These are phyloP conservation scores for Penicillium macrosclerotiorum DNA, from an alignment of 495 filamentous ascomycete genomes.

Conservation along the genomic window DNA sequence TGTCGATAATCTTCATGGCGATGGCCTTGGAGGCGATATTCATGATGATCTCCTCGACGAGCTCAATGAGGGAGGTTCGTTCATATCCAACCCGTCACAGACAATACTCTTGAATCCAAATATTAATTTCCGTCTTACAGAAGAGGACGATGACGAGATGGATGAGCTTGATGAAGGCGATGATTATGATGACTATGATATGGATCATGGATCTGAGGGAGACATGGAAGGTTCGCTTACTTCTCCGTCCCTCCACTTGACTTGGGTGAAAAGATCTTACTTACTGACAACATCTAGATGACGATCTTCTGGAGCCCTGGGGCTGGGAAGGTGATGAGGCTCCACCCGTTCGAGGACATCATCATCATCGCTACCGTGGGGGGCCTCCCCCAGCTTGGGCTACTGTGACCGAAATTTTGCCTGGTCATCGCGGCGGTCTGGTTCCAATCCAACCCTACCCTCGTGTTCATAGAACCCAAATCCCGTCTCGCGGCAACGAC, in stretches of 20 bases:
- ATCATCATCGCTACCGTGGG: slow-evolving; percentile 46
- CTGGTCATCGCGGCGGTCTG: slow-evolving; percentile 37
- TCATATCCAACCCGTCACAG: background rate
- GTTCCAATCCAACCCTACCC: slow-evolving; percentile 52
- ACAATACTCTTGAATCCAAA: background rate
- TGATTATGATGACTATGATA: slow-evolving; percentile 43
- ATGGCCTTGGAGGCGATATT: slow-evolving; percentile 38
- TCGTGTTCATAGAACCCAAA: slow-evolving; percentile 49
- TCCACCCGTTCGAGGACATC: slow-evolving; percentile 42
- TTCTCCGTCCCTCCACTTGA: too few relatives aligned
- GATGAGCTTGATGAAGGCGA: slow-evolving; percentile 50
- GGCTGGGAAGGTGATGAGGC: slow-evolving; percentile 55
- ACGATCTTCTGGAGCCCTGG: slow-evolving; percentile 53
- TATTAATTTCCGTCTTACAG: background rate
- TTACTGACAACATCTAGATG: too few relatives aligned
- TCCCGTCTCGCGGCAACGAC: slow-evolving; percentile 55
- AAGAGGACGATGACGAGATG: slow-evolving; percentile 51
- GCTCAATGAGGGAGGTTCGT: slow-evolving; percentile 65
- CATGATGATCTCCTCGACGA: slow-evolving; percentile 63
- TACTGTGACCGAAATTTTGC: slow-evolving; percentile 46
- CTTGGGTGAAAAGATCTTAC: too few relatives aligned
- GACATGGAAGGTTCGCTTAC: slow-evolving; percentile 50
- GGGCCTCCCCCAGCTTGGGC: slow-evolving; percentile 38
- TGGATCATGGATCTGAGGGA: slow-evolving; percentile 43
- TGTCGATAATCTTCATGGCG: slow-evolving; percentile 35